Evolutionary conservation across 768 basidiomycete species (phyloP).

Genomic region (Collybia sp.): DNA sequence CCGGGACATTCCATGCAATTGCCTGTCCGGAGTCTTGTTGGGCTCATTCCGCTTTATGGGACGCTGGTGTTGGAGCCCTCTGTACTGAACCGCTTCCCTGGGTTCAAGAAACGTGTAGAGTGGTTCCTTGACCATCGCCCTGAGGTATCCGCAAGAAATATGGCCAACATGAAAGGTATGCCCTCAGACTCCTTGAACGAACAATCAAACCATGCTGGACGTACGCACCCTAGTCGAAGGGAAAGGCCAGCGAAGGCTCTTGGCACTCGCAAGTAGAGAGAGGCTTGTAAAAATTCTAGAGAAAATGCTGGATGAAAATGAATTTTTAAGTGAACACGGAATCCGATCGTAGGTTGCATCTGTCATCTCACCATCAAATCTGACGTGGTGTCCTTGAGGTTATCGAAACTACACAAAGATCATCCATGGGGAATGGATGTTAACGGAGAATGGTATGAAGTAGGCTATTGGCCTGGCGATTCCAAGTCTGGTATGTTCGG

Average conservation of each 20-base stretch:
- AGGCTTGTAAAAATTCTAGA: slow-evolving; percentile 82
- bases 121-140: slow-evolving; percentile 98
- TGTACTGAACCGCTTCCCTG: slow-evolving; percentile 86
- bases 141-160: slow-evolving; percentile 82
- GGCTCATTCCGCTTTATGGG: slow-evolving; percentile 95
- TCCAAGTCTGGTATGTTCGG: slow-evolving; percentile 98
- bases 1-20: slow-evolving; percentile 81
- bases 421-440: slow-evolving; percentile 95
- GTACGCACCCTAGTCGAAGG: slow-evolving; percentile 39
- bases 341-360: slow-evolving; percentile 77
- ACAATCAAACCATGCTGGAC: not conserved
- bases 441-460: slow-evolving; percentile 86
- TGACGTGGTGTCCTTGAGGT: slow-evolving; percentile 31
- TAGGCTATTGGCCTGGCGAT: slow-evolving; percentile 98
- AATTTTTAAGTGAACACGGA: slow-evolving; percentile 94
- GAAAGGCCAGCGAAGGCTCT: slow-evolving; percentile 78
- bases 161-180: slow-evolving; percentile 91
- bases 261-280: slow-evolving; percentile 91
- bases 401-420: slow-evolving; percentile 88
- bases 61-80: slow-evolving; percentile 91
- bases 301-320: slow-evolving; percentile 96
- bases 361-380: not conserved
- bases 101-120: slow-evolving; percentile 98
- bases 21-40: slow-evolving; percentile 91
- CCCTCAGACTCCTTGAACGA: not conserved